Evolutionary conservation across 2,329 filamentous ascomycete species (phyloP), one percentile per base, ranked within the genome.

Genomic region (Diaporthe ilicicola): DNA sequence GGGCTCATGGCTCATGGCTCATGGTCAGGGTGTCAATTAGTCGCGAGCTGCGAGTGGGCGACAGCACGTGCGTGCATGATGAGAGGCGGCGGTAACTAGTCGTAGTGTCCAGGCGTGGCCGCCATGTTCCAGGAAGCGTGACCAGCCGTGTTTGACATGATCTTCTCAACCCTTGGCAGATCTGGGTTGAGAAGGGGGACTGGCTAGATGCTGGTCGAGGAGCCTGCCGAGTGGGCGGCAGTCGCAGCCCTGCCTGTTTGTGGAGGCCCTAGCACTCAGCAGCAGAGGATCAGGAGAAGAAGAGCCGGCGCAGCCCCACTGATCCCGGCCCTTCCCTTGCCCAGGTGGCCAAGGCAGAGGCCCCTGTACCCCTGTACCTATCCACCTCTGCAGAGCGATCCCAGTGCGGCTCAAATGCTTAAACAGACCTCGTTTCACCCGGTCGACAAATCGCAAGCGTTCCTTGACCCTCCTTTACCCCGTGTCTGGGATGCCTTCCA

Each of bases 341-440:
- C 56, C 32, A 39, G 34, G 32, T 13, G 37, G 32, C 9, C 32
- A 9, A 9, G 4, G 32, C 32, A 34, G 32, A 34, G 9, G 32
- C 4, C 32, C 32, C 32, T 19, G 54, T 19, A 42, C 54, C 54
- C 55, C 55, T 44, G 55, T 37, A 8, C n/a, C 54, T 34, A 34
- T 24, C 54, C 22, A 39, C 27, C 24, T 27, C 55, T n/a, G 59
- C 34, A 42, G 59, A 64, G 29, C 29, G 29, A 65, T 56, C 56
- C 66, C 55, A 59, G 70, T 61, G 67, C 70, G 67, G 70, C 70
- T 72, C 67, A 69, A 69, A 66, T 59, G 67, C 70, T 72, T 72
- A 72, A 72, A 70, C 67, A 48, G 56, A 72, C 67, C 67, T 72
- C 70, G 70, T 72, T 72, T 72, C 70, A 72, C 32, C 44, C 19